Evolutionary conservation across 371 early-diverging fungal genomes (phyloP).

Genomic region (Saksenaea oblongispora): DNA sequence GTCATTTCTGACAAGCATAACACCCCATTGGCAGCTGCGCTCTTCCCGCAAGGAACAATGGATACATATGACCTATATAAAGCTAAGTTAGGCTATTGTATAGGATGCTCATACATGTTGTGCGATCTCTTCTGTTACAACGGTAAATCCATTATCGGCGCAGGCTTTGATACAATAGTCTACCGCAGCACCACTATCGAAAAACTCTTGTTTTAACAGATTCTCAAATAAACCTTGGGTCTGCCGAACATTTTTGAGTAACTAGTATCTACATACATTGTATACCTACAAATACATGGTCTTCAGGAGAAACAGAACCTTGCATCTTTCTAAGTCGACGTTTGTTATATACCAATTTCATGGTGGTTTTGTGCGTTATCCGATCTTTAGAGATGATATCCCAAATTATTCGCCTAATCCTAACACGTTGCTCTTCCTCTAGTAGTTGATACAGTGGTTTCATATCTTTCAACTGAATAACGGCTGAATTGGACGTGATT

Average conservation of each 20-base stretch:
- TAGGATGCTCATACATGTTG: background rate
- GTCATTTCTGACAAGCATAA: background rate
- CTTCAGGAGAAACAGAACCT: too few relatives aligned
- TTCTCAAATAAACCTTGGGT: background rate
- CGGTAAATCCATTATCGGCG: background rate
- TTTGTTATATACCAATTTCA: too few relatives aligned
- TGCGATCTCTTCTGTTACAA: background rate
- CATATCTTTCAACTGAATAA: background rate
- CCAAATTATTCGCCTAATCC: background rate
- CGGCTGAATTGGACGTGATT: background rate
- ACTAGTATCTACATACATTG: too few relatives aligned
- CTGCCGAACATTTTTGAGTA: background rate
- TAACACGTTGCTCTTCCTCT: background rate
- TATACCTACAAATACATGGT: too few relatives aligned
- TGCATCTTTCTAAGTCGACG: too few relatives aligned
- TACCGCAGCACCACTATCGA: background rate
- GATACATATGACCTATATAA: background rate
- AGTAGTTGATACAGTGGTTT: background rate
- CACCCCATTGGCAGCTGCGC: background rate
- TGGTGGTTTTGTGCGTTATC: background rate
- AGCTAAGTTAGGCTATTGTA: background rate
- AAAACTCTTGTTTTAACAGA: background rate
- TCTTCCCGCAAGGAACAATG: background rate
- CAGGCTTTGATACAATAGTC: background rate
- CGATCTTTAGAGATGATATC: background rate